Evolutionary conservation across 306 rosid species (phyloP).

Genomic region (Alnus glutinosa): DNA sequence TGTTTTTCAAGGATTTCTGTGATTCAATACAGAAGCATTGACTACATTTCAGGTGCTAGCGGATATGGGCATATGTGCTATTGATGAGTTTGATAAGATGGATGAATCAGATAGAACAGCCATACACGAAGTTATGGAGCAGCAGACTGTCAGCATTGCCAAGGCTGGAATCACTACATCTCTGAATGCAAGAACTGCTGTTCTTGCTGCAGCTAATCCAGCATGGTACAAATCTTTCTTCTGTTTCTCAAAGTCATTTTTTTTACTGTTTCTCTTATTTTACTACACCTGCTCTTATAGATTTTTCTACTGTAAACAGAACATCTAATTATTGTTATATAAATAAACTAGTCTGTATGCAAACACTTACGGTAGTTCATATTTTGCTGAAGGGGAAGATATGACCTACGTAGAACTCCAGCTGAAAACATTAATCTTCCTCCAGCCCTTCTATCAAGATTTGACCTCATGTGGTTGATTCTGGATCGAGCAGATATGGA

Average conservation of each 20-base stretch:
- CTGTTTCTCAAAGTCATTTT: not conserved
- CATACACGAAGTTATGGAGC: slow-evolving; percentile 99
- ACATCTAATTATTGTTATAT: not conserved
- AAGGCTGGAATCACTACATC: slow-evolving; percentile 99
- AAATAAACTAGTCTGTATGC: slow-evolving; percentile 14
- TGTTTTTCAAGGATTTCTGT: slow-evolving; percentile 21
- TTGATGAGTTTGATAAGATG: slow-evolving; percentile 98
- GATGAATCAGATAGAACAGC: slow-evolving; percentile 98
- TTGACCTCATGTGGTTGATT: slow-evolving; percentile 95
- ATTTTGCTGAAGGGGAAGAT: slow-evolving; percentile 83
- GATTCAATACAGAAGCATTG: slow-evolving; percentile 23
- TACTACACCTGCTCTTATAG: slow-evolving; percentile 1
- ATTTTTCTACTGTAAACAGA: slow-evolving; percentile 16
- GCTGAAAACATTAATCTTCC: slow-evolving; percentile 99
- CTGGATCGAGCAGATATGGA: slow-evolving; percentile 99
- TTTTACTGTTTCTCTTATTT: slow-evolving; percentile 13
- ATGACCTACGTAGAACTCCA: slow-evolving; percentile 93
- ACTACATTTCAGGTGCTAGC: slow-evolving; percentile 74
- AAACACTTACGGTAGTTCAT: slow-evolving; percentile 23
- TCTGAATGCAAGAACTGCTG: slow-evolving; percentile 97
- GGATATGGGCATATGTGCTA: slow-evolving; percentile 99
- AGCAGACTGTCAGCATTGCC: slow-evolving; percentile 99
- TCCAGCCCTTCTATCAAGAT: slow-evolving; percentile 90
- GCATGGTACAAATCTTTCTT: slow-evolving; percentile 64
- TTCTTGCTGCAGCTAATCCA: slow-evolving; percentile 98